These are phyloP conservation scores for Aspergillus bertholletiae DNA, from an alignment of 495 filamentous ascomycete genomes.

Conservation along the genomic window DNA sequence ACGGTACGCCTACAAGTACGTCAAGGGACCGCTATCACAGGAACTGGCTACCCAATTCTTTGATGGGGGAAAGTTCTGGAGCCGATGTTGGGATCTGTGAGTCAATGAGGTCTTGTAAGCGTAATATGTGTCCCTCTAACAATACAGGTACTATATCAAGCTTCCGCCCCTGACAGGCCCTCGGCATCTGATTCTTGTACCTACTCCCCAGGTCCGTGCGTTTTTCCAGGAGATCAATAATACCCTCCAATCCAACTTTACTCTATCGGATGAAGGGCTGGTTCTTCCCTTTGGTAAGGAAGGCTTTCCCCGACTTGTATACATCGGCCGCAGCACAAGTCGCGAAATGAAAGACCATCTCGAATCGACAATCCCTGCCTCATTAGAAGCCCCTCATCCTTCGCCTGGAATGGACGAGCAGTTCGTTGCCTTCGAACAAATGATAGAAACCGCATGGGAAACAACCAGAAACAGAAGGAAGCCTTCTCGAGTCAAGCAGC, in stretches of 20 bases:
- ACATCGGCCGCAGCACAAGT: slow-evolving; percentile 53
- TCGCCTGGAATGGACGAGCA: slow-evolving; percentile 20
- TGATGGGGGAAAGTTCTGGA: slow-evolving; percentile 54
- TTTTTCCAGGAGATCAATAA: slow-evolving; percentile 59
- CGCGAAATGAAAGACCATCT: slow-evolving; percentile 29
- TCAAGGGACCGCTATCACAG: slow-evolving; percentile 42
- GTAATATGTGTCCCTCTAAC: neutral
- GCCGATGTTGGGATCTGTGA: slow-evolving; percentile 72
- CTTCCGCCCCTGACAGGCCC: slow-evolving; percentile 37
- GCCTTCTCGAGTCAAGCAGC: slow-evolving; percentile 45
- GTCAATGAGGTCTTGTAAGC: slow-evolving; percentile 22
- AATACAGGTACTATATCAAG: slow-evolving; percentile 63
- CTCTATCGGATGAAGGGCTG: slow-evolving; percentile 55
- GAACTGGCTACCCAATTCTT: slow-evolving; percentile 52
- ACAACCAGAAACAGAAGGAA: slow-evolving; percentile 42
- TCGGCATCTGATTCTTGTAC: slow-evolving; percentile 60
- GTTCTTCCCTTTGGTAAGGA: slow-evolving; percentile 52
- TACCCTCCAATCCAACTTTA: slow-evolving; percentile 39
- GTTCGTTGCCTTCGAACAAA: slow-evolving; percentile 43
- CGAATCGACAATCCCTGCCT: slow-evolving; percentile 27
- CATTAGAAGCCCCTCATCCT: neutral
- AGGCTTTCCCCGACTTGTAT: slow-evolving; percentile 58
- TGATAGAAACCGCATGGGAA: slow-evolving; percentile 42
- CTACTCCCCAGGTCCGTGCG: slow-evolving; percentile 55
- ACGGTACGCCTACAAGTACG: slow-evolving; percentile 58